Evolutionary conservation across 768 basidiomycete genomes (phyloP), one percentile per base, ranked within the genome.

Genomic region (Omphalotus guepiniiformis): DNA sequence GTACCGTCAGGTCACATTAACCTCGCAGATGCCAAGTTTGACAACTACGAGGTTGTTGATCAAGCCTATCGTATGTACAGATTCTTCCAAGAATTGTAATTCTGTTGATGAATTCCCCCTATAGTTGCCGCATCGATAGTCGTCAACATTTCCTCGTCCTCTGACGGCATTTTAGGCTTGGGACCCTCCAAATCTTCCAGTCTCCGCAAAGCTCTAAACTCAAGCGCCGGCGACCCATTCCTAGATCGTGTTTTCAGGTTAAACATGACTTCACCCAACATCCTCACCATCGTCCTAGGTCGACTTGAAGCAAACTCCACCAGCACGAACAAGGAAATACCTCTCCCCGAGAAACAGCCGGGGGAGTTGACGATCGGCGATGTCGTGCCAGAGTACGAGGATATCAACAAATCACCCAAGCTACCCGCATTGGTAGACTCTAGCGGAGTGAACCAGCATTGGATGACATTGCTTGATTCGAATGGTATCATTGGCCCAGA

Each of bases 191-290:
- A 32, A 7, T 52, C 53, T 22, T 61, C 59, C 19, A 47, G 47
- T 15, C 51, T 62, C 25, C 48, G 48, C 29, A 8, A 19, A 0
- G n/a, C 30, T 5, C 19, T 56, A 8, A 51, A 48, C 19, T 44
- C 25, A 8, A 32, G 28, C 25, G 29, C 52, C 12, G 54, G 57
- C 8, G 49, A 53, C 44, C 42, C 58, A 7, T 42, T 53, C 9
- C 42, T 62, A 7, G 60, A 62, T 41, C 43, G 53, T 4, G 61
- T 62, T 16, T 62, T 62, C 60, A 16, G 41, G 19, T 49, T 57
- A 27, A 55, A 62, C 47, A 51, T 39, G 15, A 42, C 51, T 12
- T 55, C 58, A 1, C 53, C 57, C n/a, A 62, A 62, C 41, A 55
- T 53, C 45, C 38, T 60, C 19, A 52, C 55, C 16, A 51, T 60